phyloP scores from a whole-genome alignment of 306 rosid genomes.

The Medicago lupulina region DNA sequence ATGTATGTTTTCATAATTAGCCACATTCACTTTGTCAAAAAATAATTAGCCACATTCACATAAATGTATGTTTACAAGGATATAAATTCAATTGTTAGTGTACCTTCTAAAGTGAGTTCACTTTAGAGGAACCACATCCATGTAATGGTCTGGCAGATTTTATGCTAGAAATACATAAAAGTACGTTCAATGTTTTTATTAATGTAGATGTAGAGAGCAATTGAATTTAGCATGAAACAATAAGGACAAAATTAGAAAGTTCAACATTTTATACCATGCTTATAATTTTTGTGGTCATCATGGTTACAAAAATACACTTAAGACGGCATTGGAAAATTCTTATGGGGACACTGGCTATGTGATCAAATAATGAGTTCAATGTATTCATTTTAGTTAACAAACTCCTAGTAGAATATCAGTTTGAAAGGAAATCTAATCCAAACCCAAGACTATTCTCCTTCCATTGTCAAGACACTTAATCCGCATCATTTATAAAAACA shows the following conservation, averaged over 20 bases:
- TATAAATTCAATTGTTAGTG: background rate
- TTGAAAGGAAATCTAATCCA: slow-evolving; percentile 23
- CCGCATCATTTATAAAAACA: background rate
- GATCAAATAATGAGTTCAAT: background rate
- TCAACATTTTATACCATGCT: background rate
- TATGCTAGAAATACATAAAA: too few relatives aligned
- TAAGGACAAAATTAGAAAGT: too few relatives aligned
- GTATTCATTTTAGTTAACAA: background rate
- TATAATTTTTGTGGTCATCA: background rate
- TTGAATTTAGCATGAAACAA: background rate
- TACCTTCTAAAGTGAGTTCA: too few relatives aligned
- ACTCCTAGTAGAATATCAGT: background rate
- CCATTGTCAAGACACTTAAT: background rate
- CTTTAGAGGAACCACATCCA: too few relatives aligned
- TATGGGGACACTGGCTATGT: background rate
- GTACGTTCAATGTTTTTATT: too few relatives aligned
- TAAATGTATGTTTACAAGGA: background rate
- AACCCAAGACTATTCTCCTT: background rate
- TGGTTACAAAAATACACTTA: background rate
- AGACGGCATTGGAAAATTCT: background rate
- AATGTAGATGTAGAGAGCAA: background rate
- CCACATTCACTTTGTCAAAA: too few relatives aligned
- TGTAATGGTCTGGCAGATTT: background rate
- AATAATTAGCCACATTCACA: background rate
- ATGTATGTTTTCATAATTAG: background rate